Conservation (phyloP, 345 rosid species). For the Populus davidiana region DNA sequence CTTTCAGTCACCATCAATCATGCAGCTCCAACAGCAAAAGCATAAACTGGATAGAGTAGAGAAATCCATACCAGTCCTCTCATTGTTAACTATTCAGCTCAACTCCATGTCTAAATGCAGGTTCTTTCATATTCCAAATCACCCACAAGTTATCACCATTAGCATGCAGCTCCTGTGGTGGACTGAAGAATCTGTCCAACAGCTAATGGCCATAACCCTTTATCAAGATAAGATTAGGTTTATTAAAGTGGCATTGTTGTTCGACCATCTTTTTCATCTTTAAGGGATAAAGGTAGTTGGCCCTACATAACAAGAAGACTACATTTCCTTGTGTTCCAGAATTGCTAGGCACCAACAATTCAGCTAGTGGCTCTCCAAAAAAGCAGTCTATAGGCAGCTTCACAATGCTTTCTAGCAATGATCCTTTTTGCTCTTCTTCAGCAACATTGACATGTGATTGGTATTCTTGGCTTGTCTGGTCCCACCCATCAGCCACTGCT, state of each 20-base stretch:
- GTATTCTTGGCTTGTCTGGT: constrained; percentile 43
- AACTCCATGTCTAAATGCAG: neutral
- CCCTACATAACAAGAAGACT: neutral
- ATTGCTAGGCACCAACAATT: neutral
- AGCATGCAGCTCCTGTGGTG: neutral
- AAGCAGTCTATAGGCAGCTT: constrained; percentile 1
- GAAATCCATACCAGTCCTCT: neutral
- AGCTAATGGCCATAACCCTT: constrained; percentile 25
- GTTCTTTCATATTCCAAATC: neutral
- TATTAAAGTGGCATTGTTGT: neutral
- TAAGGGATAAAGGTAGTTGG: neutral
- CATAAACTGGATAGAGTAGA: neutral
- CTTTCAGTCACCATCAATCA: neutral
- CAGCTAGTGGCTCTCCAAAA: neutral
- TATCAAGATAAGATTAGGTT: constrained; percentile 2
- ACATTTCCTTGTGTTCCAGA: neutral
- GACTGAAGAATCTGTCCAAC: neutral
- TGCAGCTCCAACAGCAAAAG: neutral
- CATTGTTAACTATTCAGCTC: neutral
- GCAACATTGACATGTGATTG: constrained; percentile 61
- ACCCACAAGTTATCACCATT: constrained; percentile 37
- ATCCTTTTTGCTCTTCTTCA: constrained; percentile 76
- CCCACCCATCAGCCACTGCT: constrained; percentile 71
- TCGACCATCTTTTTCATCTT: neutral
- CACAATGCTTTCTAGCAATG: constrained; percentile 28